A percentile compares a stretch with the other conserved stretches of the same genome.
These are phyloP conservation scores for Ophiostoma himal-ulmi DNA, from an alignment of 2,329 filamentous ascomycete species.

Conservation along the genomic window DNA sequence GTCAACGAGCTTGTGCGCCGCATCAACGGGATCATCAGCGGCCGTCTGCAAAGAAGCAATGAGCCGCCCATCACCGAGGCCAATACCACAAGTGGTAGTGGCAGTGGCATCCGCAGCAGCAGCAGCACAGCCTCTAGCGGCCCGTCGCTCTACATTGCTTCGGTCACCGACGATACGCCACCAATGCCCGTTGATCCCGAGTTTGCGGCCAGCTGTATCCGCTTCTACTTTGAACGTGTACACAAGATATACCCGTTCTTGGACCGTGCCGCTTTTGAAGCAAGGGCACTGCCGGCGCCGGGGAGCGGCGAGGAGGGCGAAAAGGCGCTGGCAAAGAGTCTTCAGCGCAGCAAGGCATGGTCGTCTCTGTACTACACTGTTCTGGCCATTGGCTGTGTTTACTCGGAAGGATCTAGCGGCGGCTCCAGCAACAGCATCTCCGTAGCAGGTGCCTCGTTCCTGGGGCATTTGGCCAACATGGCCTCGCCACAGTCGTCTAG, in stretches of 20 bases:
- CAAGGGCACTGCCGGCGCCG: slow-evolving; percentile 28
- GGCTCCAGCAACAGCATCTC: slow-evolving; percentile 13
- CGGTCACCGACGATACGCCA: background rate
- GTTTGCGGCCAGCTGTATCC: slow-evolving; percentile 21
- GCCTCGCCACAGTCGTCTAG: background rate
- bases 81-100: background rate
- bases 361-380: slow-evolving; percentile 37
- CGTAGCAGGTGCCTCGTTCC: background rate
- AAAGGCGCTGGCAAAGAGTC: slow-evolving; percentile 27
- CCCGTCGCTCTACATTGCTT: background rate
- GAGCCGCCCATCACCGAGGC: background rate
- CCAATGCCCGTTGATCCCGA: background rate
- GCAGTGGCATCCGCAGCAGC: background rate
- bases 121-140: background rate
- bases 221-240: slow-evolving; percentile 37
- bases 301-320: slow-evolving; percentile 13
- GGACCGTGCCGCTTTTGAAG: slow-evolving; percentile 35
- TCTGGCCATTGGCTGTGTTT: slow-evolving; percentile 37
- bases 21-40: slow-evolving; percentile 29
- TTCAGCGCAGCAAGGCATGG: slow-evolving; percentile 32
- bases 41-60: slow-evolving; percentile 23
- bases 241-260: slow-evolving; percentile 40
- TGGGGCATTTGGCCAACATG: background rate
- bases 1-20: slow-evolving; percentile 31
- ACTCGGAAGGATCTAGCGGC: slow-evolving; percentile 18